phyloP scores from a whole-genome alignment of 228 moss, liverwort and hornwort species.

The Sphagnum magellanicum region DNA sequence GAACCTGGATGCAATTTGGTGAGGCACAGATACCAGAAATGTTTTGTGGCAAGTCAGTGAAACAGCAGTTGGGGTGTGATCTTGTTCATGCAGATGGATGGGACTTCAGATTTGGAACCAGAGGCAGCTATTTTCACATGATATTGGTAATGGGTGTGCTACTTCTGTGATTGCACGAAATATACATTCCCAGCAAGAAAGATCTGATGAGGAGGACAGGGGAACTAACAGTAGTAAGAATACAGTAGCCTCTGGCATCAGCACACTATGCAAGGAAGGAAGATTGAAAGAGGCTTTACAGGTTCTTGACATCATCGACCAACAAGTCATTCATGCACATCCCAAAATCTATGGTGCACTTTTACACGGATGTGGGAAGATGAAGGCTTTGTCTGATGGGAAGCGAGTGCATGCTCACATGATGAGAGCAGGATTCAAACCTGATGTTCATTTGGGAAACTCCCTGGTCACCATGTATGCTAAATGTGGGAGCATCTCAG shows the following conservation, averaged over 20 bases:
- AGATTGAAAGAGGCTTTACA: conserved; percentile 6
- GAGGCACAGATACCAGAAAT: no score
- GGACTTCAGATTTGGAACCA: no score
- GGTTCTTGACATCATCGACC: conserved; percentile 1
- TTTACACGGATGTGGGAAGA: conserved; percentile 8
- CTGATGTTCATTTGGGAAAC: conserved; percentile 2
- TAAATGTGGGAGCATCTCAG: conserved; percentile 8
- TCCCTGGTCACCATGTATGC: conserved; percentile 6
- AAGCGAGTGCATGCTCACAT: conserved; percentile 6
- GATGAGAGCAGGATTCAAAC: conserved; percentile 2
- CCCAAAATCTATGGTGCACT: conserved; percentile 1
- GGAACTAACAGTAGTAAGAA: neutral
- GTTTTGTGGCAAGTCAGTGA: no score
- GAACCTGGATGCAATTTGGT: no score
- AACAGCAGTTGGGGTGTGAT: no score
- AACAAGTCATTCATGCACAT: conserved; percentile 1
- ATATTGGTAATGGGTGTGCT: no score
- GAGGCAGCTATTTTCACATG: no score
- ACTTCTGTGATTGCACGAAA: no score
- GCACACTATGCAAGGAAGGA: conserved; percentile 7
- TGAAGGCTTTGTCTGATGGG: conserved; percentile 2
- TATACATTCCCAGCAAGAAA: no score
- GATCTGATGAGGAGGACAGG: neutral
- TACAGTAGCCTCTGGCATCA: neutral
- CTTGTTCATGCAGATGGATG: no score